These are phyloP conservation scores for Agaricales sp. DNA, from an alignment of 1,284 basidiomycete genomes.

Conservation along the genomic window DNA sequence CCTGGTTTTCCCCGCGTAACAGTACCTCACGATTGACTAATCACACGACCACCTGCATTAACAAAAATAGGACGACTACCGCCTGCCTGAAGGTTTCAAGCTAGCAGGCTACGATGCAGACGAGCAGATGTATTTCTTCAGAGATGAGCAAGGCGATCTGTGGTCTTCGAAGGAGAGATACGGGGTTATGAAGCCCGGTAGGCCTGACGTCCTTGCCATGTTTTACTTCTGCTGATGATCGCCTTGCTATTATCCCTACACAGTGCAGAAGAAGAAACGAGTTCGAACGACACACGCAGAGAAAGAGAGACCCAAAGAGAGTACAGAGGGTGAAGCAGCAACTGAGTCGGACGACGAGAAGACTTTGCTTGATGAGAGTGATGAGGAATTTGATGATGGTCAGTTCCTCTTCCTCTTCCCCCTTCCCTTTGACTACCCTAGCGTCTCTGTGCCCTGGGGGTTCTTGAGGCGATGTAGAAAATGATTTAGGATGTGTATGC, in stretches of 20 bases:
- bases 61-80: background rate
- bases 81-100: background rate
- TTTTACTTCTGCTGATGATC: background rate
- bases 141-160: background rate
- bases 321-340: background rate
- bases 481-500: no score
- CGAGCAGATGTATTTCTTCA: background rate
- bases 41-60: no score
- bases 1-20: background rate
- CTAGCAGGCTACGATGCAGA: background rate
- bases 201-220: background rate
- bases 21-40: background rate
- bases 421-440: background rate
- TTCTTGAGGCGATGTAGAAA: no score
- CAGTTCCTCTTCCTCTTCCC: background rate
- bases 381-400: background rate
- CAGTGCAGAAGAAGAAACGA: background rate
- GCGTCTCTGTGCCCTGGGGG: no score
- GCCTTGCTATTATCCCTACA: background rate
- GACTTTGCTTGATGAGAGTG: background rate
- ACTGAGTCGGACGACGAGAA: background rate
- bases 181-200: slow-evolving; percentile 1
- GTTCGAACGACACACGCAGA: background rate
- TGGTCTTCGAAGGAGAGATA: slow-evolving; percentile 1
- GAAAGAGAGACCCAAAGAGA: background rate